Conservation (phyloP, 2,329 filamentous ascomycete genomes). For the Septoria petroselini region DNA sequence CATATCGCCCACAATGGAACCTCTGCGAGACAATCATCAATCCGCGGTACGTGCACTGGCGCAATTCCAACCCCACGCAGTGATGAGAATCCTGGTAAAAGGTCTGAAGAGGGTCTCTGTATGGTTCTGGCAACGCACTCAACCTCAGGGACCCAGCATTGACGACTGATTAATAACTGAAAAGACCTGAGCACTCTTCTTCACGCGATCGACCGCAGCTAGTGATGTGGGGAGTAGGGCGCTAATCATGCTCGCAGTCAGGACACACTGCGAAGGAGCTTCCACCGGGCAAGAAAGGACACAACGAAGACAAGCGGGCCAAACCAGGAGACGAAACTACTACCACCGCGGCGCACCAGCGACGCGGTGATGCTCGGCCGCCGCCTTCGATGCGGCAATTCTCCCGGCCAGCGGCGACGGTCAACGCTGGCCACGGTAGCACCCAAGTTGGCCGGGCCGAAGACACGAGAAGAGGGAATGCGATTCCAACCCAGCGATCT, state of each 20-base stretch:
- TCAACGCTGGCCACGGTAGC: no score
- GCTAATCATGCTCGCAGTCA: no score
- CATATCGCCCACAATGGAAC: no score
- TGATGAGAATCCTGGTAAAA: constrained; percentile 63
- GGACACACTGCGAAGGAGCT: no score
- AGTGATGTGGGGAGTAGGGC: no score
- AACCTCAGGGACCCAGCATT: constrained; percentile 28
- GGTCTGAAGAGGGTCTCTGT: constrained; percentile 53
- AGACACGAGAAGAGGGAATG: no score
- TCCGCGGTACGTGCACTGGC: not conserved
- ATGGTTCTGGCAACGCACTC: constrained; percentile 43
- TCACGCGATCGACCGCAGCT: no score
- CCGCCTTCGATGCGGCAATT: constrained; percentile 2
- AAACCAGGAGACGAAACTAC: not conserved
- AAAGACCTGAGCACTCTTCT: constrained; percentile 66
- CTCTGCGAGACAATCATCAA: not conserved
- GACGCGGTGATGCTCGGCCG: not conserved
- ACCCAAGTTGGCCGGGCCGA: no score
- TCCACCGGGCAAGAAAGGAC: not conserved
- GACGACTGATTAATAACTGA: constrained; percentile 55
- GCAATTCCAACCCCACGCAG: constrained; percentile 21
- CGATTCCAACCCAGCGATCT: no score
- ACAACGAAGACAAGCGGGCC: not conserved
- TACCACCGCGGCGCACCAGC: not conserved
- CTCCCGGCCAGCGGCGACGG: not conserved